Percentiles rank a stretch among this genome's conserved stretches.
Evolutionary conservation across 2,329 filamentous ascomycete species (phyloP).

Genomic region (Trematosphaeria pertusa): DNA sequence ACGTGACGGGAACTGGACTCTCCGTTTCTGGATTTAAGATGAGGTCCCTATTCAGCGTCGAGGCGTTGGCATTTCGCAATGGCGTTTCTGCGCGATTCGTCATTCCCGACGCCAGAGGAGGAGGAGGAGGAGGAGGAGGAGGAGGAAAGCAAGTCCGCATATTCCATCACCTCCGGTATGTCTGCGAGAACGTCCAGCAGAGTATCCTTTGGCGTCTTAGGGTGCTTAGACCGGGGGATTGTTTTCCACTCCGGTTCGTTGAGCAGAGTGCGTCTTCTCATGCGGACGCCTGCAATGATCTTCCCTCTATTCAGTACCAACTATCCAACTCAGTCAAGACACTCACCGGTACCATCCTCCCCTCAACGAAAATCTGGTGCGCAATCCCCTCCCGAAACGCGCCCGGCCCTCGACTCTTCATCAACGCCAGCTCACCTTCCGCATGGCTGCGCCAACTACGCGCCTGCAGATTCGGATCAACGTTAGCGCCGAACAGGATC

Average conservation of each 20-base stretch:
- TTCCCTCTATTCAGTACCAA: too few relatives aligned
- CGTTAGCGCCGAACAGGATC: constrained; percentile 38
- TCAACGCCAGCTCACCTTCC: constrained; percentile 33
- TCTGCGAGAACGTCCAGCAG: constrained; percentile 43
- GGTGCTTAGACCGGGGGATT: constrained; percentile 40
- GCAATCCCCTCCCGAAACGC: constrained; percentile 19
- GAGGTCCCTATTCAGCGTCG: constrained; percentile 23
- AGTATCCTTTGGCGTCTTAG: constrained; percentile 42
- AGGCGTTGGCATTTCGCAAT: constrained; percentile 26
- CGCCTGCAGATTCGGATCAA: constrained; percentile 25
- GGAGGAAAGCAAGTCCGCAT: constrained; percentile 29
- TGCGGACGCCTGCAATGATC: constrained; percentile 44
- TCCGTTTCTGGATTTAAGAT: constrained; percentile 21
- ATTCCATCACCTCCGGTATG: constrained; percentile 40
- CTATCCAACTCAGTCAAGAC: constrained; percentile 2
- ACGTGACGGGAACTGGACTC: constrained; percentile 17
- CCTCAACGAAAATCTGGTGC: constrained; percentile 31
- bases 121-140: constrained; percentile 1
- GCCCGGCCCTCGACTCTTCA: constrained; percentile 26
- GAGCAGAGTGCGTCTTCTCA: constrained; percentile 37
- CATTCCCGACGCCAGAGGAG: too few relatives aligned
- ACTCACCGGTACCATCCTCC: constrained; percentile 17
- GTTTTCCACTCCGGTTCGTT: constrained; percentile 44
- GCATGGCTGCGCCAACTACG: constrained; percentile 39
- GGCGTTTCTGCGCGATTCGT: constrained; percentile 12